phyloP scores from a whole-genome alignment of 2,329 filamentous ascomycete genomes.

The Aureobasidium sp. region DNA sequence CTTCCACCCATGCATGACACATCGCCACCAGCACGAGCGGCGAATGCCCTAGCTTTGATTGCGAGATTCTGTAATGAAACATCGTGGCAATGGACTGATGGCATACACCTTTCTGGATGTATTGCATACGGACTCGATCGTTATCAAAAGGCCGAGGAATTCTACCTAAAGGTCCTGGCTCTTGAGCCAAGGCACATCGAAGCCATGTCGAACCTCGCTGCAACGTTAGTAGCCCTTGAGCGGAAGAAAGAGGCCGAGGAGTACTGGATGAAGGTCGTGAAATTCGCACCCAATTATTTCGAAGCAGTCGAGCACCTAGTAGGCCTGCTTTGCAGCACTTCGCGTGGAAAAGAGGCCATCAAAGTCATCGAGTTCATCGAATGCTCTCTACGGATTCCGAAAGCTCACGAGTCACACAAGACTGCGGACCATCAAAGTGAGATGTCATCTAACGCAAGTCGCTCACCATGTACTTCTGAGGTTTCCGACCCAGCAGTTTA shows the following conservation, averaged over 20 bases:
- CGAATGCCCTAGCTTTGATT: conserved; percentile 61
- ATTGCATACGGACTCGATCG: conserved; percentile 82
- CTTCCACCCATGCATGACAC: conserved; percentile 33
- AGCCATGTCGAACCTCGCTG: conserved; percentile 86
- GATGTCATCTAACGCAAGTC: conserved; percentile 46
- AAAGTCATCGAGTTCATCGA: conserved; percentile 82
- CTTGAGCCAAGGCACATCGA: conserved; percentile 72
- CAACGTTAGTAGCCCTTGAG: conserved; percentile 75
- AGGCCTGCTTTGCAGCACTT: conserved; percentile 71
- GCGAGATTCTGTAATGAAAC: conserved; percentile 69
- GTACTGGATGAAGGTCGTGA: conserved; percentile 79
- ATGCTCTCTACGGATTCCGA: conserved; percentile 51
- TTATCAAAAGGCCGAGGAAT: conserved; percentile 67
- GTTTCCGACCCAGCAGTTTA: conserved; percentile 49
- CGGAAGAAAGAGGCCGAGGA: conserved; percentile 75
- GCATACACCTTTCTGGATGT: conserved; percentile 84
- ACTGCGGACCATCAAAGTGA: conserved; percentile 50
- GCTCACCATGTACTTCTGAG: conserved; percentile 46
- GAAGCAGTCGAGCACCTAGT: conserved; percentile 94
- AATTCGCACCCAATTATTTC: conserved; percentile 75
- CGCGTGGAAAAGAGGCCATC: conserved; percentile 76
- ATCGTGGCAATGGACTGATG: conserved; percentile 83
- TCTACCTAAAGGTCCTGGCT: conserved; percentile 61
- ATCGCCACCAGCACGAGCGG: conserved; percentile 45
- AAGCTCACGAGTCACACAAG: conserved; percentile 39